These are phyloP conservation scores for Claviceps spartinae DNA, from an alignment of 2,329 filamentous ascomycete species.

Conservation along the genomic window DNA sequence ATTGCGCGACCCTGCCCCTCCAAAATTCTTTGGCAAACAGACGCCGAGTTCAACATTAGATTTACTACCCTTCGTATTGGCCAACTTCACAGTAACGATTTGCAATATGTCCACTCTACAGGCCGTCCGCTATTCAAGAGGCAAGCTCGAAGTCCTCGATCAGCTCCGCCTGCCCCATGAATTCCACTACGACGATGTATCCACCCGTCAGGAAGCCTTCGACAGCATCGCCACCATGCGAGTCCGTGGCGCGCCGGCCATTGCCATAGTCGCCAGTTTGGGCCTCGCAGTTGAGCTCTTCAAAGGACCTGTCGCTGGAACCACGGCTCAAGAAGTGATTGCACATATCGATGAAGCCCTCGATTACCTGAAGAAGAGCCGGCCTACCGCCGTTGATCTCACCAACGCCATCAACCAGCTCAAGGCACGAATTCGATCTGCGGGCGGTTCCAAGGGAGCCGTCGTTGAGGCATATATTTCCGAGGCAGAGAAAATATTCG, in stretches of 20 bases:
- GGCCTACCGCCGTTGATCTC: conserved; percentile 90
- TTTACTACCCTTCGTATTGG: no score
- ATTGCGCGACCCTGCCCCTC: conserved; percentile 6
- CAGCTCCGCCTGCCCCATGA: conserved; percentile 73
- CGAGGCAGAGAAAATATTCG: conserved; percentile 74
- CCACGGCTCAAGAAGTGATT: conserved; percentile 42
- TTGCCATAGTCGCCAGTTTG: conserved; percentile 92
- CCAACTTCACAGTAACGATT: no score
- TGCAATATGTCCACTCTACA: conserved; percentile 45
- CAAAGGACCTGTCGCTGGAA: conserved; percentile 32
- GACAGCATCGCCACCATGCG: conserved; percentile 73
- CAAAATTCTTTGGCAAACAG: conserved; percentile 10
- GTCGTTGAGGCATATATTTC: conserved; percentile 60
- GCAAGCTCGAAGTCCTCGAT: conserved; percentile 64
- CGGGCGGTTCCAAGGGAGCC: conserved; percentile 30
- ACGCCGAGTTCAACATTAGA: not conserved
- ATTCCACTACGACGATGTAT: conserved; percentile 62
- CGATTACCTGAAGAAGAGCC: conserved; percentile 75
- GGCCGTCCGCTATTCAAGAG: conserved; percentile 63
- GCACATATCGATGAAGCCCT: conserved; percentile 62
- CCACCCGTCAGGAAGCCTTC: conserved; percentile 61
- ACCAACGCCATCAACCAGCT: conserved; percentile 79
- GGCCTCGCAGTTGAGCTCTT: conserved; percentile 75
- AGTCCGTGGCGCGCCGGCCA: conserved; percentile 73
- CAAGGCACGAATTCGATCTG: conserved; percentile 45